Conservation (phyloP, 805 yeast genomes). For the Candida saitoana region DNA sequence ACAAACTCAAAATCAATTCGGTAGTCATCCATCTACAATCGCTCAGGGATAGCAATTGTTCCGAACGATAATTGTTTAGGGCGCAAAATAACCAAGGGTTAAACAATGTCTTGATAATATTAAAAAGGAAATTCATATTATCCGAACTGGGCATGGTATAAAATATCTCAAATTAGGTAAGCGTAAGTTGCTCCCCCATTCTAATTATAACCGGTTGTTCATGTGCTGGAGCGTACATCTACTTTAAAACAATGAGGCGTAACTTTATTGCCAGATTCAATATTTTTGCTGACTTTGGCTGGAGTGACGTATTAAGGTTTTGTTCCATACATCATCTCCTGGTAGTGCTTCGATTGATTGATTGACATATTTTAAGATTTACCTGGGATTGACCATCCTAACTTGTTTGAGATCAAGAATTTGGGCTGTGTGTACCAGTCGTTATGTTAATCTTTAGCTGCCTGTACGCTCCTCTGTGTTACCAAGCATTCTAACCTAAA, state of each 20-base stretch:
- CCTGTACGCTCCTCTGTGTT: background rate
- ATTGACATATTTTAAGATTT: background rate
- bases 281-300: background rate
- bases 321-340: background rate
- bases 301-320: background rate
- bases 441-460: no score
- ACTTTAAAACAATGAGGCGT: background rate
- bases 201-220: background rate
- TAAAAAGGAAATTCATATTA: no score
- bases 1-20: no score
- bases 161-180: background rate
- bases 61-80: background rate
- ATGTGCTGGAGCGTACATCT: background rate
- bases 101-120: no score
- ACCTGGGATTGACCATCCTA: no score
- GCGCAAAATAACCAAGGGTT: background rate
- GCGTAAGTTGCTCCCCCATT: no score
- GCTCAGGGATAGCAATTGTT: background rate
- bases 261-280: background rate
- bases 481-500: background rate
- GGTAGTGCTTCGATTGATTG: background rate
- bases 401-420: no score
- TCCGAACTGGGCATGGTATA: background rate
- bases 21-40: no score
- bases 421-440: no score